These are phyloP conservation scores for Penstemon newberryi DNA, from an alignment of 257 asterid species.

Conservation along the genomic window DNA sequence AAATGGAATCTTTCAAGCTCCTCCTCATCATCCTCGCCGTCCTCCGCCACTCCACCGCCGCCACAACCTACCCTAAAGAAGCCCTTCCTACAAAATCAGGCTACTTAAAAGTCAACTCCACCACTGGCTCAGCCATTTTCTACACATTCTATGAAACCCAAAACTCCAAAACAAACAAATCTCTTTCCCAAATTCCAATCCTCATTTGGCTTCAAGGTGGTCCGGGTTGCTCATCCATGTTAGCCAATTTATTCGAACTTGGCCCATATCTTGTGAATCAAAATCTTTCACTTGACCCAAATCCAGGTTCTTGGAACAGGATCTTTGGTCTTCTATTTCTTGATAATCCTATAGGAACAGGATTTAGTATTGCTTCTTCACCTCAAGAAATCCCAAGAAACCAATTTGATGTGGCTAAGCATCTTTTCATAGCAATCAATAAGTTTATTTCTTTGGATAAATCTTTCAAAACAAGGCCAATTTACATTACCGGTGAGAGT, in stretches of 20 bases:
- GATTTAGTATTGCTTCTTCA: conserved; percentile 64
- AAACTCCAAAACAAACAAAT: conserved; percentile 20
- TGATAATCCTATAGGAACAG: conserved; percentile 82
- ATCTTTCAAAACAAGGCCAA: conserved; percentile 49
- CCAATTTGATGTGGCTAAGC: conserved; percentile 61
- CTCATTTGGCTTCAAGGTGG: conserved; percentile 90
- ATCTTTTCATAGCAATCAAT: conserved; percentile 56
- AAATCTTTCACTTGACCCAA: conserved; percentile 38
- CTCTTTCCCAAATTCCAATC: conserved; percentile 54
- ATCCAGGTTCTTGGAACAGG: conserved; percentile 73
- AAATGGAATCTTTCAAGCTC: conserved; percentile 33
- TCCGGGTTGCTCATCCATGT: conserved; percentile 85
- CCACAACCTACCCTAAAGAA: conserved; percentile 48
- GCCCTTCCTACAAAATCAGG: conserved; percentile 74
- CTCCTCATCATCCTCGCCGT: conserved; percentile 38
- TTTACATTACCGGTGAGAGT: conserved; percentile 74
- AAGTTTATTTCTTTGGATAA: conserved; percentile 45
- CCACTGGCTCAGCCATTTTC: conserved; percentile 71
- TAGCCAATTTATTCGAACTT: conserved; percentile 70
- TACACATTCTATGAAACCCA: conserved; percentile 76
- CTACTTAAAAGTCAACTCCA: conserved; percentile 65
- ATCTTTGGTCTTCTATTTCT: conserved; percentile 68
- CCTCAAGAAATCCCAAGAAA: conserved; percentile 66
- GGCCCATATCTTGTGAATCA: conserved; percentile 69
- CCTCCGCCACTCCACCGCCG: conserved; percentile 40